phyloP scores from a whole-genome alignment of 179 eudicot species.

The Sideroxylon spinosum region DNA sequence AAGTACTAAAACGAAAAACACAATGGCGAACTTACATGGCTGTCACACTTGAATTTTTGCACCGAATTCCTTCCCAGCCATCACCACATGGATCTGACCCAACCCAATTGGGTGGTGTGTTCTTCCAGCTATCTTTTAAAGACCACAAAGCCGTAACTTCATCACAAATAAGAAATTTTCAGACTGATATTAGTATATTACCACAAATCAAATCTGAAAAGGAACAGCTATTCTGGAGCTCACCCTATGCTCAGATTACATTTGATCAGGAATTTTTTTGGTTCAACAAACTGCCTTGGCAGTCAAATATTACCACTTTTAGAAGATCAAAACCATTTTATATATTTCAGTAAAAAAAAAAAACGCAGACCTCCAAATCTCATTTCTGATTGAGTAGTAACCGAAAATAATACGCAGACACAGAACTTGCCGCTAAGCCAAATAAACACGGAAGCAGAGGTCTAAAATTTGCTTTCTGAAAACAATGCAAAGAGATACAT shows the following conservation, averaged over 20 bases:
- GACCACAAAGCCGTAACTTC: slow-evolving; percentile 25
- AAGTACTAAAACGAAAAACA: neutral
- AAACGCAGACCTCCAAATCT: no score
- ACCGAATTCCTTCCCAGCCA: slow-evolving; percentile 67
- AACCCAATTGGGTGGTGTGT: slow-evolving; percentile 37
- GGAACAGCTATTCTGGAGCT: no score
- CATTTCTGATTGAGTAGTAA: no score
- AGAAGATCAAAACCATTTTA: neutral
- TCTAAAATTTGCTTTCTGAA: no score
- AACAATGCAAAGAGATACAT: no score
- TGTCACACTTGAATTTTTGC: slow-evolving; percentile 49
- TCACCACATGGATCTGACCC: slow-evolving; percentile 39
- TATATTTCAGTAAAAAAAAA: neutral
- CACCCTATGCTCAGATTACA: no score
- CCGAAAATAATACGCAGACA: no score
- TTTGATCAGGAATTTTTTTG: neutral
- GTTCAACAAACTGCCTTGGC: neutral
- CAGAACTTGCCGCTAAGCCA: no score
- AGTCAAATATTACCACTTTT: no score
- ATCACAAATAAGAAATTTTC: slow-evolving; percentile 1
- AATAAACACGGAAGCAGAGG: no score
- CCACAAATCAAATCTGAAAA: neutral
- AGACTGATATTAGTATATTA: neutral
- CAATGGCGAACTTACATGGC: slow-evolving; percentile 42
- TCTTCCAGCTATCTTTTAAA: slow-evolving; percentile 25